A percentile compares a stretch with the other conserved stretches of the same genome.
These are phyloP conservation scores for Bryum argenteum DNA, from an alignment of 225 moss, liverwort and hornwort species.

Conservation along the genomic window DNA sequence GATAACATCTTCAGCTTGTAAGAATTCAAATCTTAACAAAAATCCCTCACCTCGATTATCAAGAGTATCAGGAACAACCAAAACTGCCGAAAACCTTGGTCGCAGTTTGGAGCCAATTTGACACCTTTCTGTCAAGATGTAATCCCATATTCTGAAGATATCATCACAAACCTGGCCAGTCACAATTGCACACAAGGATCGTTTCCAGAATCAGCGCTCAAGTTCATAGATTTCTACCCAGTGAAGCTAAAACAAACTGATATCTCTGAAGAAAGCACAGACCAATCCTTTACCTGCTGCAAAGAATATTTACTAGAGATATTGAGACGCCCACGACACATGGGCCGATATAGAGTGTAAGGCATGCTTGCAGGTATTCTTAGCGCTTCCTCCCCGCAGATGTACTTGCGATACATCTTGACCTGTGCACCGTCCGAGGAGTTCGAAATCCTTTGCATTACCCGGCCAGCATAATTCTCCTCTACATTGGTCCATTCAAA, in stretches of 20 bases:
- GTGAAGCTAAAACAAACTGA: not conserved
- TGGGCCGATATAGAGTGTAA: constrained; percentile 76
- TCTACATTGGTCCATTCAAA: constrained; percentile 77
- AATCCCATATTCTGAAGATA: constrained; percentile 86
- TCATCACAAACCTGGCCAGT: constrained; percentile 87
- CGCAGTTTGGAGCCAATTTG: constrained; percentile 65
- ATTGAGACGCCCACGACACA: constrained; percentile 91
- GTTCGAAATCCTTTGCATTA: constrained; percentile 40
- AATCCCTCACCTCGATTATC: constrained; percentile 79
- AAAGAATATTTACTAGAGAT: constrained; percentile 79
- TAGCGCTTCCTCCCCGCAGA: constrained; percentile 85
- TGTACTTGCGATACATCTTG: constrained; percentile 55
- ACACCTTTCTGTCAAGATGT: constrained; percentile 84
- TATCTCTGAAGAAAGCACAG: constrained; percentile 5
- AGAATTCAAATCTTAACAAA: not conserved
- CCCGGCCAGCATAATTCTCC: constrained; percentile 36
- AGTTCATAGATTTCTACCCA: not conserved
- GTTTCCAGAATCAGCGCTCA: not conserved
- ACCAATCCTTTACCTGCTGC: constrained; percentile 67
- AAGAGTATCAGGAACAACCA: constrained; percentile 92
- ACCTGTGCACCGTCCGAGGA: constrained; percentile 46
- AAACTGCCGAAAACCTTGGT: constrained; percentile 77
- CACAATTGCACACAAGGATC: constrained; percentile 13
- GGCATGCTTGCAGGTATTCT: constrained; percentile 83
- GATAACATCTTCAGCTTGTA: not conserved